Evolutionary conservation across 1,139 yeast genomes (phyloP), one percentile per base, ranked within the genome.

Genomic region (Zygosaccharomyces sapae): DNA sequence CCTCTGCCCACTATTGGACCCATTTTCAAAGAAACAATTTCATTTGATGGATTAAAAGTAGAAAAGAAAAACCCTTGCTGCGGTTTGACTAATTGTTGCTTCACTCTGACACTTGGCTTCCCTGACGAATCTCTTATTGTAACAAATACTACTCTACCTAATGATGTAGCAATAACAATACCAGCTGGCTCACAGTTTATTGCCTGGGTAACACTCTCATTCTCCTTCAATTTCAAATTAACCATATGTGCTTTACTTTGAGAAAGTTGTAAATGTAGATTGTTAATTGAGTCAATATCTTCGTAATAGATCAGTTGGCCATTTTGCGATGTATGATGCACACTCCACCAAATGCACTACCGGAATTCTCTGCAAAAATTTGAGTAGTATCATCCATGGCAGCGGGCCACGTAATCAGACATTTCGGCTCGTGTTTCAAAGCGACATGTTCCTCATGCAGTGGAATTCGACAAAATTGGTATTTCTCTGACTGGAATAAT

Each of bases 121-220:
- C 95, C 92, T 40, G 77, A 74, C 43, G 77, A 71, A 62, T 88
- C 95, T 53, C 86, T 75, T 33, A 88, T 70, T 0, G 84, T 72
- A 3, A 87, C 63, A 43, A 86, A 70, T 8, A 84, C 65, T 41
- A 83, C 78, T 52, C 94, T 55, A 35, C 87, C 88, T 57, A 78
- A 72, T 5, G 88, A 79, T 0, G 96, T 87, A 4, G 89, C 78
- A 8, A 86, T 64, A 1, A 83, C 72, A 5, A 88, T 69, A 1
- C 96, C 95, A 3, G 86, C 81, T 0, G 94, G 92, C 54, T 85
- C 90, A 12, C 83, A 74, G 53, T 78, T 79, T 51, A 80, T 78
- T 2, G 83, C 77, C 39, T 74, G 62, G 1, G 81, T 77, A 22
- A 87, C 71, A 42, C 67, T 66, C 60, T 86, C 95, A 25, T 78